Percentiles rank a stretch among this genome's conserved stretches.
Conservation (phyloP, 495 filamentous ascomycete genomes). For the Aspergillus asperescens region DNA sequence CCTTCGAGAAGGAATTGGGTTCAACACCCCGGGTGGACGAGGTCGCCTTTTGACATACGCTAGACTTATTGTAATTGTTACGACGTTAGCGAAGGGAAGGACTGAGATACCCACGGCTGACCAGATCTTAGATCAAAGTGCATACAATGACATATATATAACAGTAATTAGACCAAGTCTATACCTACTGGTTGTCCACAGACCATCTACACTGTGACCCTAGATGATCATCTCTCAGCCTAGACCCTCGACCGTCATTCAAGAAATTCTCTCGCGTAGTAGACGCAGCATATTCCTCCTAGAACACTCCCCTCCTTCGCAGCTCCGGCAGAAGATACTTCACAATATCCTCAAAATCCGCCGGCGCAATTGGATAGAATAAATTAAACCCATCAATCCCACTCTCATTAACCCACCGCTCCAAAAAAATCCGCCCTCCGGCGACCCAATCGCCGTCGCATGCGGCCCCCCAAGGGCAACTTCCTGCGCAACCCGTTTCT, state of each 20-base stretch:
- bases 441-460: constrained; percentile 48
- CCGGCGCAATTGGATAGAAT: constrained; percentile 53
- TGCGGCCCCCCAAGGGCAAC: constrained; percentile 54
- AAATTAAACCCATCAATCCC: constrained; percentile 62
- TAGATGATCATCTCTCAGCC: constrained; percentile 4
- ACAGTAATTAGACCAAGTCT: too few species aligned
- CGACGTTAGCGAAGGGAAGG: not conserved
- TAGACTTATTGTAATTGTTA: too few species aligned
- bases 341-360: constrained; percentile 58
- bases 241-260: not conserved
- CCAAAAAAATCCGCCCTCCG: constrained; percentile 52
- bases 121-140: not conserved
- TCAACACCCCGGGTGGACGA: not conserved
- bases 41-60: not conserved
- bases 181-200: not conserved
- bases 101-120: not conserved
- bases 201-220: not conserved
- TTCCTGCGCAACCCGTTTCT: constrained; percentile 55
- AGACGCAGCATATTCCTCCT: constrained; percentile 39
- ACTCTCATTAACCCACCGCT: constrained; percentile 53
- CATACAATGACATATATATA: not conserved
- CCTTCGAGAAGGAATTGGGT: constrained; percentile 31
- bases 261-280: constrained; percentile 44
- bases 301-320: constrained; percentile 42
- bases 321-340: constrained; percentile 43